Evolutionary conservation across 441 rosid species (phyloP).

Genomic region (Jatropha multifida): DNA sequence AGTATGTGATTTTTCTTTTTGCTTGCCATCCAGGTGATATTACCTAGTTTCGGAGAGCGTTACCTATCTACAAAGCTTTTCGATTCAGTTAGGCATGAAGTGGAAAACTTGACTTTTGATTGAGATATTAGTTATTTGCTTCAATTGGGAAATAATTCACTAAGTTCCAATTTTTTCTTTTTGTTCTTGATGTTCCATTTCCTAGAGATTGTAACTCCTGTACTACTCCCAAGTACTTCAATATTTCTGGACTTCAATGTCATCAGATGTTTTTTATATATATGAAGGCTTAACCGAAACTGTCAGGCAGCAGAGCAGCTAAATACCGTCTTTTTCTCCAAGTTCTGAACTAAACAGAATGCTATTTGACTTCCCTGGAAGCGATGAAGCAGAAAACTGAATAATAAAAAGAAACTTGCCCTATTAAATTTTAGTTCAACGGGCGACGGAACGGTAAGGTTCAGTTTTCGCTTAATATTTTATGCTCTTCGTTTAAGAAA

Average conservation of each 20-base stretch:
- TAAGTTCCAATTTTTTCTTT: not conserved
- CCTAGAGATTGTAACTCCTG: not conserved
- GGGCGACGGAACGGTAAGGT: too few relatives aligned
- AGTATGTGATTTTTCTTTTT: not conserved
- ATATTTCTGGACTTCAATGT: not conserved
- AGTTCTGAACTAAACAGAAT: too few relatives aligned
- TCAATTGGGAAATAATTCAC: not conserved
- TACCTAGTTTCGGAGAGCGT: constrained; percentile 64
- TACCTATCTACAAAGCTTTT: constrained; percentile 52
- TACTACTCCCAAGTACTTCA: not conserved
- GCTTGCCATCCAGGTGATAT: constrained; percentile 40
- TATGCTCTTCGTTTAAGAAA: too few relatives aligned
- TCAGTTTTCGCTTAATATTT: too few relatives aligned
- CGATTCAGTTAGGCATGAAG: constrained; percentile 44
- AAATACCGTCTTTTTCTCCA: not conserved
- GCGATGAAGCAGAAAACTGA: too few relatives aligned
- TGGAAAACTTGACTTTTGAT: constrained; percentile 29
- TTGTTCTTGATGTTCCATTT: not conserved
- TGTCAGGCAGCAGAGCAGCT: not conserved
- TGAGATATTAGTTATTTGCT: not conserved
- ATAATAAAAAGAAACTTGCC: too few relatives aligned
- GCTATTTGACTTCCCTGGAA: too few relatives aligned
- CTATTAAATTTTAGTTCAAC: too few relatives aligned
- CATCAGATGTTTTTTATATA: not conserved
- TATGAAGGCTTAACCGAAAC: not conserved